Evolutionary conservation across 2,329 filamentous ascomycete genomes (phyloP), one percentile per base, ranked within the genome.

Genomic region (Aureobasidium sp.): DNA sequence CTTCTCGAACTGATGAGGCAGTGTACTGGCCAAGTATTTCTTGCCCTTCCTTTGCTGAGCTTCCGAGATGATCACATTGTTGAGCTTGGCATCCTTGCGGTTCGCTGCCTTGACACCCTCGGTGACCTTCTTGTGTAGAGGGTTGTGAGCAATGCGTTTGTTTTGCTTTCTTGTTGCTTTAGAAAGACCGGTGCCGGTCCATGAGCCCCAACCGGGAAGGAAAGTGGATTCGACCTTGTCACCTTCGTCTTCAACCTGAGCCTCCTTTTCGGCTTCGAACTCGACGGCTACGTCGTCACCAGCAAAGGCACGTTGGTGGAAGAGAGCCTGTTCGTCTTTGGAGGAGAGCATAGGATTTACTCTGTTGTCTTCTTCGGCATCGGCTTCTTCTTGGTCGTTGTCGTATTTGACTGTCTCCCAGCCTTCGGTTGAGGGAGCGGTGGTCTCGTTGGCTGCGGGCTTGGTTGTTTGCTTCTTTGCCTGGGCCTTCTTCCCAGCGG

Each of bases 121-220:
- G 15, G 85, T 76, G 71, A 85, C 88, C 36, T 79, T 85, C 60
- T 76, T 74, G 67, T 67, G 71, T 3, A 90, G 75, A 70, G 87
- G 85, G 20, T 84, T 73, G 61, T 77, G 74, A 32, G 72, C 70
- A 63, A 74, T 71, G 36, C 72, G 68, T 69, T 81, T 79, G 70
- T 88, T 86, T 67, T 82, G 77, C 71, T 85, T 85, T 74, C 84
- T 81, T 66, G 89, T 84, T 65, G 83, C 84, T 68, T 85, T 87
- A 73, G 85, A 88, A 66, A 97, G 80, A 20, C 92, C 93, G 17
- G 89, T 86, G 65, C 94, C 94, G 5, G 89, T 84, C 94, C 94
- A 97, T 70, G 82, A 87, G 66, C 94, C 94, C 94, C 94, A 99
- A 50, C 94, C 94, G 0, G 92, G 92, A 6, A 99, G 81, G n/a